Base-by-base conservation (phyloP, 2,329 filamentous ascomycete species). In the Aspergillus sp. region DNA sequence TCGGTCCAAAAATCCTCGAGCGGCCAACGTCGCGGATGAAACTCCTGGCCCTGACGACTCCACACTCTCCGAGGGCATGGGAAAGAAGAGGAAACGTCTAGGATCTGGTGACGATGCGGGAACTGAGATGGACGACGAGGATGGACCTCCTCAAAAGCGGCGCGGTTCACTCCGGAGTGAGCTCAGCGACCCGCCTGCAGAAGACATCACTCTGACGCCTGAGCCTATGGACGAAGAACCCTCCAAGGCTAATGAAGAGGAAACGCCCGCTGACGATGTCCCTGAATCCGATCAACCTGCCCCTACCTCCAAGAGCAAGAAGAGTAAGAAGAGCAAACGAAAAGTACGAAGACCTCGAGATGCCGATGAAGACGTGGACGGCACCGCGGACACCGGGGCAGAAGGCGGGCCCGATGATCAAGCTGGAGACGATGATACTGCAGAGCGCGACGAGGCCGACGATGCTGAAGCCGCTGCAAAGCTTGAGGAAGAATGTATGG, bases 401-500 rank as follows among this genome's bases (percentile, higher is more conserved):
- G 72, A 73, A 44, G 75, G 74, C 47, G 74, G 74, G 52, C 74
- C 72, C 10, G 75, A 76, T 52, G 73, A 77, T 62, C 67, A 79
- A 20, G 77, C 76, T 23, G 81, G 79, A 44, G 86, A 75, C 13
- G 71, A 71, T 43, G 77, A 76, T 43, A 69, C 74, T 45, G 72
- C 63, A n/a, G 79, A 79, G 49, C 76, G 68, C 20, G 71, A 61
- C 20, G 78, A 80, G 19, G 73, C 71, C 10, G 78, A 75, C 47
- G 74, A 75, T 46, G 67, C 67, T 20, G 76, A 78, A 47, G 69
- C 69, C 5, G 56, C 66, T n/a, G 71, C 74, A n/a, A 80, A 77
- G 62, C 70, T 70, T 16, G 79, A 81, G 60, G 80, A 82, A 71
- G 79, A 80, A 63, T 70, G 76, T 76, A 72, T 74, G 71, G 71